Base-by-base conservation (phyloP, 306 rosid species). In the Neltuma alba region DNA sequence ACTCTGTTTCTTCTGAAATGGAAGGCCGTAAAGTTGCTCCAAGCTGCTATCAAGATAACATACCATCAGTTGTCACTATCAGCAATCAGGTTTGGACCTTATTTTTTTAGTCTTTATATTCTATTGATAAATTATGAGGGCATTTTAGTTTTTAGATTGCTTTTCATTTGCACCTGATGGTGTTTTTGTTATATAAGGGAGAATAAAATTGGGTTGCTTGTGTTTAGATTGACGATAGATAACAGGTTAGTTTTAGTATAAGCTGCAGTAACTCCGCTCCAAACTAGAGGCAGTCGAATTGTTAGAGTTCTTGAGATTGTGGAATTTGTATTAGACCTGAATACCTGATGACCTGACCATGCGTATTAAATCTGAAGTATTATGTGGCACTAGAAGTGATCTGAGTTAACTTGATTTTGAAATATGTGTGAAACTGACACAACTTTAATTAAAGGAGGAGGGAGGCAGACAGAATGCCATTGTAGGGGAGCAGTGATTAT, bases 1-100 rank as follows among this genome's bases (percentile, higher is more conserved):
- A 44, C 75, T 80, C 54, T 40, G 54, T 40, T 23, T 68, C 25
- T 7, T 68, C 84, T 60, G 78, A 72, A 80, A 82, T 61, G 75
- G 79, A 84, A 44, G 86, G 70, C 77, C 87, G 66, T 62, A 33
- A n/a, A 73, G 68, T 61, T 52, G 87, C 83, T 73, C 86, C 80
- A 74, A 79, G 80, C 74, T 4, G 72, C 86, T 57, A 84, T 61
- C 80, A 76, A 73, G 77, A 86, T 60, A 75, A 83, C 64, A 72
- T 68, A 70, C 75, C 72, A 36, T 81, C 77, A 20, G 82, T 79
- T 78, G 81, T 33, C 77, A 76, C 85, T 13, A 70, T 64, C 38
- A 83, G 55, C 79, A 62, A 45, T 77, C 93, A 86, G 98, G 99
- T 96, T 77, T 81, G 90, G 38, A 58, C 68, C 58, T 75, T 30